These are phyloP conservation scores for Cephalotrichum gorgonifer DNA, from an alignment of 2,329 filamentous ascomycete genomes.

Conservation along the genomic window DNA sequence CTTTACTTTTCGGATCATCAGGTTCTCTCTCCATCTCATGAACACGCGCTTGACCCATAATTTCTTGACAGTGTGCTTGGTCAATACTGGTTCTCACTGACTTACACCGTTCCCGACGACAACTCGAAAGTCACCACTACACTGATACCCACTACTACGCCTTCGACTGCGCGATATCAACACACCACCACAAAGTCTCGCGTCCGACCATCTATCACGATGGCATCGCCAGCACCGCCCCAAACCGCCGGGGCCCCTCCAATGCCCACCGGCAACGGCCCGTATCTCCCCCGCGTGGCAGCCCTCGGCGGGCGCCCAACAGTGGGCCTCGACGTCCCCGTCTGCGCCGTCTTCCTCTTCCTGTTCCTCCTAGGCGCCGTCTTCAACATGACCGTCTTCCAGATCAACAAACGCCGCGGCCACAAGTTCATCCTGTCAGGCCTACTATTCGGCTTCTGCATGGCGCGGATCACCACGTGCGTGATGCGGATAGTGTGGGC, in stretches of 20 bases:
- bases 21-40: no score
- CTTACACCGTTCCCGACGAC: not conserved
- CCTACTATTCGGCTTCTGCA: constrained; percentile 48
- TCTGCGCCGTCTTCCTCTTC: constrained; percentile 51
- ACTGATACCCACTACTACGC: not conserved
- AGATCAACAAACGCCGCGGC: constrained; percentile 32
- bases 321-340: constrained; percentile 48
- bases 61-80: not conserved
- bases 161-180: not conserved
- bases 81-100: not conserved
- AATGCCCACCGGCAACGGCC: not conserved
- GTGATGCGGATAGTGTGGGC: constrained; percentile 44
- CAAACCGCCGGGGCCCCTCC: not conserved
- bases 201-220: no score
- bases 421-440: constrained; percentile 52
- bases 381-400: constrained; percentile 48
- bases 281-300: constrained; percentile 27
- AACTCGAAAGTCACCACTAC: not conserved
- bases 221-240: not conserved
- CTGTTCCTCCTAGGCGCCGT: constrained; percentile 44
- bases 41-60: no score
- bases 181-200: not conserved
- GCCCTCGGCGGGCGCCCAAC: constrained; percentile 48
- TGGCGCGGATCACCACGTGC: constrained; percentile 41
- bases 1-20: no score